A percentile compares a stretch with the other conserved stretches of the same genome.
Conservation (phyloP, 176 grass and related monocot genomes). For the Cenchrus fungigraminus region DNA sequence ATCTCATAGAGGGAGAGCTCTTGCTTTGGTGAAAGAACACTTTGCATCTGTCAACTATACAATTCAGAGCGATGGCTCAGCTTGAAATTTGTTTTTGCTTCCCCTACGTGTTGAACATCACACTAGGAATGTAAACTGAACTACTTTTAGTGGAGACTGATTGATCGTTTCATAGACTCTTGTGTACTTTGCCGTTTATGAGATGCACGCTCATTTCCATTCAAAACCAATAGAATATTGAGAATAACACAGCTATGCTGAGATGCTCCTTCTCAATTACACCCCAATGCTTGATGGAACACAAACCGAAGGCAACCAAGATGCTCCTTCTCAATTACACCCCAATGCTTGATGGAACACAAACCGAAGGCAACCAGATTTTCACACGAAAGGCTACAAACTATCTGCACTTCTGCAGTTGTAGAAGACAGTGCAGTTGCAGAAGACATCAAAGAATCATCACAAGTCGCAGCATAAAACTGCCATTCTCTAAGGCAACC, state of each 20-base stretch:
- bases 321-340: not conserved
- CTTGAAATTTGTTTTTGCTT: too few relatives aligned
- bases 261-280: not conserved
- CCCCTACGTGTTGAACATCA: too few relatives aligned
- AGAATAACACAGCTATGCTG: too few relatives aligned
- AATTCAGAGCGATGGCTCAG: slow-evolving; percentile 44
- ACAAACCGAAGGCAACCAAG: not conserved
- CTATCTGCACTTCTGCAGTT: not conserved
- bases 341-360: not conserved
- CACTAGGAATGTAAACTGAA: too few relatives aligned
- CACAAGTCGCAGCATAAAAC: not conserved
- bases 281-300: not conserved
- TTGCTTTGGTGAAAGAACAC: slow-evolving; percentile 84
- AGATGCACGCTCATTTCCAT: not conserved
- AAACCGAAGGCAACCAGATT: not conserved
- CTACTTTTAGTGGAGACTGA: too few relatives aligned
- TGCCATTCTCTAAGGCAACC: slow-evolving; percentile 18
- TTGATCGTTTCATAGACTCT: too few relatives aligned
- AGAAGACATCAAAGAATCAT: slow-evolving; percentile 6
- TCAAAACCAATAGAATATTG: too few relatives aligned
- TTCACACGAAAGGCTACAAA: not conserved
- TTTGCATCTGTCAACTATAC: slow-evolving; percentile 68
- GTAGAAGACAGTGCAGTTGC: not conserved
- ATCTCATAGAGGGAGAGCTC: slow-evolving; percentile 84
- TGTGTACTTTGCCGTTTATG: not conserved